Conservation (phyloP, 2,329 filamentous ascomycete species). For the Curvularia spicifera region DNA sequence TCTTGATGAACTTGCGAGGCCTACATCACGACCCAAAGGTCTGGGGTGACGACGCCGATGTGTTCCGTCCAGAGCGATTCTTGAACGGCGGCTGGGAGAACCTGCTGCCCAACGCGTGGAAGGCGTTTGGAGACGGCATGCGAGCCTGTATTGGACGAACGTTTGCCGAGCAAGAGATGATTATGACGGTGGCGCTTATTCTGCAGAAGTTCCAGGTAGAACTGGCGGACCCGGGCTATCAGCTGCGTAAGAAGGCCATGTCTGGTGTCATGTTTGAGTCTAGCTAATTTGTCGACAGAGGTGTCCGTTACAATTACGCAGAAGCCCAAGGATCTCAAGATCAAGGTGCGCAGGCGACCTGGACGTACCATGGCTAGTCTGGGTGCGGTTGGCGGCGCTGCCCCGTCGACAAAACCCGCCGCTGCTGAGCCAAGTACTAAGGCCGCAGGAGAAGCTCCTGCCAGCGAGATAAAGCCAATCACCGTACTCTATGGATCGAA, state of each 20-base stretch:
- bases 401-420: background rate
- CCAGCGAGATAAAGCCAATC: slow-evolving; percentile 54
- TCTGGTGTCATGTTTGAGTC: background rate
- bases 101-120: slow-evolving; percentile 16
- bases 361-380: slow-evolving; percentile 13
- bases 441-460: background rate
- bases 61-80: slow-evolving; percentile 16
- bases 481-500: slow-evolving; percentile 77
- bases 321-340: slow-evolving; percentile 15
- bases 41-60: slow-evolving; percentile 14
- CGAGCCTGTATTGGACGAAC: slow-evolving; percentile 74
- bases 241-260: slow-evolving; percentile 45
- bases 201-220: slow-evolving; percentile 75
- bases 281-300: slow-evolving; percentile 5
- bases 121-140: slow-evolving; percentile 74
- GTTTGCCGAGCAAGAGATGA: slow-evolving; percentile 75
- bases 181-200: slow-evolving; percentile 47
- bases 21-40: slow-evolving; percentile 14
- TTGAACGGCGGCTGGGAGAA: slow-evolving; percentile 15
- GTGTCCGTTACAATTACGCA: slow-evolving; percentile 12
- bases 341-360: slow-evolving; percentile 14
- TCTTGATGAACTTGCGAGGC: slow-evolving; percentile 13
- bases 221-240: slow-evolving; percentile 66
- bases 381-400: background rate
- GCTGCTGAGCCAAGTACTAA: background rate